phyloP scores from a whole-genome alignment of 371 early-diverging fungal genomes.

The Chytridium lagenaria region DNA sequence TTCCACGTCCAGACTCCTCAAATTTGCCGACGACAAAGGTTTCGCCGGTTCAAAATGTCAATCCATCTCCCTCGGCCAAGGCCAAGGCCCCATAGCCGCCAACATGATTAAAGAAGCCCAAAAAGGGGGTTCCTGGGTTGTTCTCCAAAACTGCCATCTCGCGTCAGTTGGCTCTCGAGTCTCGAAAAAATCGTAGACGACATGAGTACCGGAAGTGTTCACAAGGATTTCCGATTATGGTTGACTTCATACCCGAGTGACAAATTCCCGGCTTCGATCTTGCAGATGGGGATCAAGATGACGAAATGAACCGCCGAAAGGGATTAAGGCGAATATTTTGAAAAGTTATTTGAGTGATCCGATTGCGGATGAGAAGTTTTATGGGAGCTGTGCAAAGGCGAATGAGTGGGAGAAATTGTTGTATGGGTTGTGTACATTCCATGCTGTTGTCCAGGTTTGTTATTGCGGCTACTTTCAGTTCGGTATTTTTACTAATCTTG shows the following conservation, averaged over 20 bases:
- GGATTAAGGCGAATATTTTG: conserved; percentile 59
- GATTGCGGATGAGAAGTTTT: conserved; percentile 63
- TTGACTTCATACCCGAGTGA: conserved; percentile 63
- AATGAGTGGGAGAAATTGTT: conserved; percentile 63
- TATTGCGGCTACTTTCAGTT: too few relatives aligned
- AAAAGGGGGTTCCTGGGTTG: conserved; percentile 63
- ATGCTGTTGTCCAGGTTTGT: too few relatives aligned
- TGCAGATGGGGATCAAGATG: conserved; percentile 67
- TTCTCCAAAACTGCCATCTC: conserved; percentile 68
- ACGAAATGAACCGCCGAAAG: conserved; percentile 70
- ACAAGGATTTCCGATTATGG: conserved; percentile 66
- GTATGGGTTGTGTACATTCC: conserved; percentile 66
- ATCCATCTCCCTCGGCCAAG: conserved; percentile 66
- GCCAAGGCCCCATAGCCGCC: conserved; percentile 67
- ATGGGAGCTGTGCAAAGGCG: conserved; percentile 51
- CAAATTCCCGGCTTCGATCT: conserved; percentile 62
- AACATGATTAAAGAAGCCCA: conserved; percentile 64
- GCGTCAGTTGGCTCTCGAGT: conserved; percentile 62
- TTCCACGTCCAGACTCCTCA: conserved; percentile 48
- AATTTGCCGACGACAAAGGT: conserved; percentile 65
- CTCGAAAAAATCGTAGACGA: conserved; percentile 68
- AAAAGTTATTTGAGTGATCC: conserved; percentile 64
- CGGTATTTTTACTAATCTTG: too few relatives aligned
- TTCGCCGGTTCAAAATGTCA: conserved; percentile 57
- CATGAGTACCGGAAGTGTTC: conserved; percentile 52